Base-by-base conservation (phyloP, 768 basidiomycete genomes). In the Boletus subparvulus region DNA sequence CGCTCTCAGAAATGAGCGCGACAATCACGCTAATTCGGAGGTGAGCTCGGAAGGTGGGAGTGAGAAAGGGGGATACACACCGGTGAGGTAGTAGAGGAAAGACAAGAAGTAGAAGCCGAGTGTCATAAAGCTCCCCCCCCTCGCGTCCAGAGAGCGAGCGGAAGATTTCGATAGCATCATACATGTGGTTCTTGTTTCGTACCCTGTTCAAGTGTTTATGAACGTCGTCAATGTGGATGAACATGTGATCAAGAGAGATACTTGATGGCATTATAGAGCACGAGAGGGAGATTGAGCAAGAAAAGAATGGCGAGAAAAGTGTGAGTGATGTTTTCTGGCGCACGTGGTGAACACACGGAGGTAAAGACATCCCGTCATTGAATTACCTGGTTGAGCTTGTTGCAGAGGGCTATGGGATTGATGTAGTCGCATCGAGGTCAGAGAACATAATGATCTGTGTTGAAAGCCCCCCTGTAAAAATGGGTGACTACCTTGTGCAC, bases 371-470 rank as follows among this genome's bases (percentile, higher is more conserved):
- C 43, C 32, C 14, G 24, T 40, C 16, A 28, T 42, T 12, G 6
- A 75, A 80, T 44, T 61, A 96, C 96, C 76, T 94, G 92, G 72
- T 98, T 98, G 67, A 98, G 87, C 80, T 97, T 98, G 78, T 98
- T 98, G 78, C 97, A 98, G 39, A 98, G 87, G 75, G 98, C 97
- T 84, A 99, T 99, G 50, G 97, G 97, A 76, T 99, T 99, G 81
- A 98, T 96, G 78, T 98, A 98, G 82, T 97, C 94, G 80, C 94
- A 97, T 98, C 96, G 70, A 98, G 79, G 78, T 98, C 97, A 43
- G 94, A 97, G 81, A 98, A 98, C 96, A 98, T 98, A 80, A 99
- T 98, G 69, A 99, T 98, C 96, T 98, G 65, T 33, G 35, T 6
- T 32, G 44, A n/a, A n/a, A n/a, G n/a, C n/a, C n/a, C n/a, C n/a